phyloP scores from a whole-genome alignment of 305 asterid genomes.

The Fraxinus sp. region DNA sequence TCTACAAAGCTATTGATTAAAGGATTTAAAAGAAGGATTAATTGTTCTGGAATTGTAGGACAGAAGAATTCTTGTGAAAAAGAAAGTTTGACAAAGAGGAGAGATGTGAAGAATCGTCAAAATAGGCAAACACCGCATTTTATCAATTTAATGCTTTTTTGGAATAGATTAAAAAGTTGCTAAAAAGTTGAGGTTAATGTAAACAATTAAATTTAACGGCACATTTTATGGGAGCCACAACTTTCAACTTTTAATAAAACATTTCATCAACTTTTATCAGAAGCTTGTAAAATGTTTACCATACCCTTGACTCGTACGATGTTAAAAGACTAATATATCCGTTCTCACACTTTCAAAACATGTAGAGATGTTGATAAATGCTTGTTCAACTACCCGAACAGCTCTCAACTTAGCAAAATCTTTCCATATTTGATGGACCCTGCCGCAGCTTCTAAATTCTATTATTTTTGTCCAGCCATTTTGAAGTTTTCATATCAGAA shows the following conservation, averaged over 20 bases:
- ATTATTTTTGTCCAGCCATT: background rate
- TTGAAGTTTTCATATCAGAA: background rate
- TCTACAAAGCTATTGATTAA: constrained; percentile 1
- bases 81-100: background rate
- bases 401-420: background rate
- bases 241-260: background rate
- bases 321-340: background rate
- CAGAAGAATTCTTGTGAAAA: background rate
- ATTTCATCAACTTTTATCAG: background rate
- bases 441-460: background rate
- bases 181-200: background rate
- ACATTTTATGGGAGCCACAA: background rate
- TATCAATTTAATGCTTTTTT: background rate
- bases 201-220: background rate
- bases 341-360: background rate
- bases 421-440: background rate
- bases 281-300: background rate
- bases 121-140: background rate
- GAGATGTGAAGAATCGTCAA: background rate
- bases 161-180: background rate
- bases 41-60: background rate
- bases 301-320: background rate
- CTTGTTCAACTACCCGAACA: background rate
- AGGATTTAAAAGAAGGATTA: background rate
- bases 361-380: background rate